Conservation (phyloP, 257 asterid genomes). For the Solanum dulcamara region DNA sequence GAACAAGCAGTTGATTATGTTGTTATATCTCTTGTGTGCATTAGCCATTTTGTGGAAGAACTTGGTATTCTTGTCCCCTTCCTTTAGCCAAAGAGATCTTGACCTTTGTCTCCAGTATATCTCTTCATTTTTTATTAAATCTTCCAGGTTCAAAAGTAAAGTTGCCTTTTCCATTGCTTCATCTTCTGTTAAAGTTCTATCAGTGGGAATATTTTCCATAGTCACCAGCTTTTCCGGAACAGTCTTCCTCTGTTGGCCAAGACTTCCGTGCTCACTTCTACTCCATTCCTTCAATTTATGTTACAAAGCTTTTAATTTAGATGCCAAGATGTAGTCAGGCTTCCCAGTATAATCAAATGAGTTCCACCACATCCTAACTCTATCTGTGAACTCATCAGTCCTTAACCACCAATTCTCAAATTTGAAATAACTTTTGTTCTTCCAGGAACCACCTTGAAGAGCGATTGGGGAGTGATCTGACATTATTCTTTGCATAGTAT, state of each 20-base stretch:
- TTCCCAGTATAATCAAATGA: neutral
- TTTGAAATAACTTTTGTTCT: neutral
- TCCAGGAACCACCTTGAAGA: neutral
- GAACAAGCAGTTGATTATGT: neutral
- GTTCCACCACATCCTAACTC: neutral
- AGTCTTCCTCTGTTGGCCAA: neutral
- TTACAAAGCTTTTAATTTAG: neutral
- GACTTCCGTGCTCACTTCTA: neutral
- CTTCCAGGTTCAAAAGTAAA: neutral
- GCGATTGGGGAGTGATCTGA: neutral
- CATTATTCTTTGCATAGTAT: neutral
- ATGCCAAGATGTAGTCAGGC: neutral
- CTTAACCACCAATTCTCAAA: neutral
- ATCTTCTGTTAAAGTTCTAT: neutral
- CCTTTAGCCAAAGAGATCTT: neutral
- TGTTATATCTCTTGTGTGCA: neutral
- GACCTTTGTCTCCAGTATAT: neutral
- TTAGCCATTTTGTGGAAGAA: neutral
- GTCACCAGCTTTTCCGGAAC: neutral
- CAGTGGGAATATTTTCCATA: neutral
- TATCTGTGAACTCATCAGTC: neutral
- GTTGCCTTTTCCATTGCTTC: neutral
- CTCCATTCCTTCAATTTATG: neutral
- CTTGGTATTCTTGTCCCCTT: neutral
- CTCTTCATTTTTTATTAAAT: neutral